A percentile compares a stretch with the other conserved stretches of the same genome.
These are phyloP conservation scores for Lasiodiplodia sp. DNA, from an alignment of 2,329 filamentous ascomycete species.

Conservation along the genomic window DNA sequence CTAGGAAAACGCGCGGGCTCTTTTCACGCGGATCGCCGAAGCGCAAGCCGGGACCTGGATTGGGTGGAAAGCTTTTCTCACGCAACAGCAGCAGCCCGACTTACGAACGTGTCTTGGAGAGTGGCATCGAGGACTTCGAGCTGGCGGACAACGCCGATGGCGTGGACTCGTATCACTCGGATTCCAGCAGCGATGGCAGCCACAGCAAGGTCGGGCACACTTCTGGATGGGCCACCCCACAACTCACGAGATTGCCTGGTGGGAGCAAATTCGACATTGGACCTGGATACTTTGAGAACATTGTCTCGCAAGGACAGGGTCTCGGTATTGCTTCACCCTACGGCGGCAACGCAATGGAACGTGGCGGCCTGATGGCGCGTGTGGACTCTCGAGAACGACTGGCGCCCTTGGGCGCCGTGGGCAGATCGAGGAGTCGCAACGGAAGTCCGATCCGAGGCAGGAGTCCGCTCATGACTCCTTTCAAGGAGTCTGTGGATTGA, in stretches of 20 bases:
- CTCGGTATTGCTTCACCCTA: conserved; percentile 41
- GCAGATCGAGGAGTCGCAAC: conserved; percentile 56
- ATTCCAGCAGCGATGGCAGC: conserved; percentile 62
- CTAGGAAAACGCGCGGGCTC: conserved; percentile 61
- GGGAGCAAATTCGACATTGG: conserved; percentile 29
- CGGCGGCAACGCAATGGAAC: conserved; percentile 56
- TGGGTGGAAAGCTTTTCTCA: conserved; percentile 53
- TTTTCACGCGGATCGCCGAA: conserved; percentile 48
- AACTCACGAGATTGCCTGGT: conserved; percentile 51
- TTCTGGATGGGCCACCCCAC: conserved; percentile 74
- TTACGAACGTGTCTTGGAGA: conserved; percentile 88
- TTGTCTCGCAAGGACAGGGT: conserved; percentile 40
- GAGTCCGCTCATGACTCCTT: conserved; percentile 45
- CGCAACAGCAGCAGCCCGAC: conserved; percentile 53
- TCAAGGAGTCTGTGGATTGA: conserved; percentile 48
- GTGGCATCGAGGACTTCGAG: conserved; percentile 75
- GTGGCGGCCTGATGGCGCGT: conserved; percentile 77
- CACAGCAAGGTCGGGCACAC: conserved; percentile 65
- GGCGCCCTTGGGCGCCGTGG: conserved; percentile 62
- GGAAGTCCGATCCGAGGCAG: conserved; percentile 57
- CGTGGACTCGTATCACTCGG: conserved; percentile 45
- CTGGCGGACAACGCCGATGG: conserved; percentile 71
- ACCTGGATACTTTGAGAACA: conserved; percentile 37
- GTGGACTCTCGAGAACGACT: conserved; percentile 88
- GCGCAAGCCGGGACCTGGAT: conserved; percentile 38